Base-by-base conservation (phyloP, 108 stramenopile species). In the Bacterosira constricta region DNA sequence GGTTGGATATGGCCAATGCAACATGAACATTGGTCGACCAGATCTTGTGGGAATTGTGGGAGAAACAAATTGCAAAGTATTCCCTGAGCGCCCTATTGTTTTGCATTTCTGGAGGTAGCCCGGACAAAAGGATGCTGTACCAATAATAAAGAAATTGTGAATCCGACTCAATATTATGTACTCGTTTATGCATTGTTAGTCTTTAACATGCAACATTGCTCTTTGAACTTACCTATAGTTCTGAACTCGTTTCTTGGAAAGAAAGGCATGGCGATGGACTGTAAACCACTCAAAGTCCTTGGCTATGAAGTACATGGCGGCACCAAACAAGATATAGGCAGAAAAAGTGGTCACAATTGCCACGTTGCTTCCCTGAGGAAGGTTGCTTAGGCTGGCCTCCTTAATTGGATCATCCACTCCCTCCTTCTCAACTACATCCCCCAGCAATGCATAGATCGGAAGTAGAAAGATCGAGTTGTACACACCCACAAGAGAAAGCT, bases 281-380 rank as follows among this genome's bases (percentile, higher is more conserved):
- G 62, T 85, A 62, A 87, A 88, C 87, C 90, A 91, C 20, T 76
- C 49, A 51, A 88, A 87, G 52, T 91, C 90, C 10, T 75, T 31
- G 15, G 77, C 63, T 13, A 85, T 84, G 17, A 61, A 47, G 37
- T 86, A 81, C 90, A 91, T 91, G 47, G 83, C 77, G 45, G 80
- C 80, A 8, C 87, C 84, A 80, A 88, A 88, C 26, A 88, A 57
- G 0, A 84, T 57, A 53, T 88, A 91, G 47, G 87, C 78, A 8
- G 86, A 79, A 18, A 87, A 9, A 0, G 83, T 87, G 1, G 87
- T 88, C 9, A 80, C 87, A 45, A 73, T 27, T 12, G 83, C 65
- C 8, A 80, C 66, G 23, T 27, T 60, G 35, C 59, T 73, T 23
- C 80, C 79, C n/a, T 75, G 60, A n/a, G 83, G 64, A 17, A 90